Conservation (phyloP, 768 basidiomycete species). For the Chalciporus pseudorubinellus region DNA sequence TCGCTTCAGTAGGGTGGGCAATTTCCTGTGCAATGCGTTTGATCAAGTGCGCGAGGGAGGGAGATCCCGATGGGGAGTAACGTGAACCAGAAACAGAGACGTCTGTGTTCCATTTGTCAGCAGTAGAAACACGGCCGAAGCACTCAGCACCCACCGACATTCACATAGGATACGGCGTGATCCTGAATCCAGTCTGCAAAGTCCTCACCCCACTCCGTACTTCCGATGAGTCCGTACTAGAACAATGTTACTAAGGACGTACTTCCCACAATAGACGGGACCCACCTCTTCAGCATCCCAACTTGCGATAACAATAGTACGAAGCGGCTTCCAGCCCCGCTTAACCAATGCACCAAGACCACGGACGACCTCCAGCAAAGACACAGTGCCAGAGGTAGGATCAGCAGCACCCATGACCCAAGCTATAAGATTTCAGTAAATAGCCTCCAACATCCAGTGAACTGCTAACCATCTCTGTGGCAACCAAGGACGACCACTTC, state of each 20-base stretch:
- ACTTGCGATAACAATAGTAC: slow-evolving; percentile 72
- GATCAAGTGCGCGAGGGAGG: slow-evolving; percentile 63
- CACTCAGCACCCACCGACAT: slow-evolving; percentile 49
- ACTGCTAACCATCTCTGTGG: slow-evolving; percentile 75
- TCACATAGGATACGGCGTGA: slow-evolving; percentile 84
- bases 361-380: slow-evolving; percentile 53
- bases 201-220: slow-evolving; percentile 94
- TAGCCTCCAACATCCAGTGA: neutral
- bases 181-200: slow-evolving; percentile 77
- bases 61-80: slow-evolving; percentile 53
- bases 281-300: slow-evolving; percentile 78
- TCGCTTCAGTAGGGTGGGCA: slow-evolving; percentile 51
- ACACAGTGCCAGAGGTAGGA: slow-evolving; percentile 56
- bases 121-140: neutral
- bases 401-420: slow-evolving; percentile 53
- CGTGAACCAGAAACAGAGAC: slow-evolving; percentile 54
- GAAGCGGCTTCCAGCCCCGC: slow-evolving; percentile 64
- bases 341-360: slow-evolving; percentile 50
- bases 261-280: neutral
- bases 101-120: slow-evolving; percentile 35
- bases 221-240: slow-evolving; percentile 74
- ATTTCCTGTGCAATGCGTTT: slow-evolving; percentile 51
- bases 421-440: slow-evolving; percentile 11
- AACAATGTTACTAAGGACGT: slow-evolving; percentile 1
- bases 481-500: slow-evolving; percentile 87